Evolutionary conservation across 139 green algal species (phyloP).

Genomic region (Chlamydomonas eustigma): DNA sequence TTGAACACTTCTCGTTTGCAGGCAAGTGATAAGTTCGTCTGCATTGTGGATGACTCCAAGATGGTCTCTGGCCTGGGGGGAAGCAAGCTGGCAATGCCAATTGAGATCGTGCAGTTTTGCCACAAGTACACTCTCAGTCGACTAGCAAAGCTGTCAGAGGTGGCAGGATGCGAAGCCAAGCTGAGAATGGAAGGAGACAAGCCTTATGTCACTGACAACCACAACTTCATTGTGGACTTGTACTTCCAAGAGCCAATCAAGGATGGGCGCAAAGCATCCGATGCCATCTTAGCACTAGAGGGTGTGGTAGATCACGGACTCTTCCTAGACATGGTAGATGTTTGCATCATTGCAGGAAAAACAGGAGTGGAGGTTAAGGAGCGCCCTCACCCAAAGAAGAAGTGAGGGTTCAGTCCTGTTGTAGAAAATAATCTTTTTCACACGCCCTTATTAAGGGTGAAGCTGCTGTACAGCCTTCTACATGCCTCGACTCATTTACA

Average conservation of each 20-base stretch:
- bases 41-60: slow-evolving; percentile 99
- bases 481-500: too few species aligned
- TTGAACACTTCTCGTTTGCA: neutral
- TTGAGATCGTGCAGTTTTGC: slow-evolving; percentile 99
- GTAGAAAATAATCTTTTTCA: too few species aligned
- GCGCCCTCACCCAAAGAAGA: slow-evolving; percentile 15
- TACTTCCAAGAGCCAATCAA: slow-evolving; percentile 88
- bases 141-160: slow-evolving; percentile 61
- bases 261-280: slow-evolving; percentile 68
- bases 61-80: slow-evolving; percentile 82
- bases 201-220: slow-evolving; percentile 97
- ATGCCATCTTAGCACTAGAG: slow-evolving; percentile 78
- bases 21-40: slow-evolving; percentile 75
- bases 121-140: slow-evolving; percentile 80
- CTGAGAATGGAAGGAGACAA: slow-evolving; percentile 91
- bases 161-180: slow-evolving; percentile 80
- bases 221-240: slow-evolving; percentile 99
- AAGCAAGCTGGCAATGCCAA: slow-evolving; percentile 92
- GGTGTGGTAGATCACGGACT: slow-evolving; percentile 98
- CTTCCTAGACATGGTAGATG: slow-evolving; percentile 95
- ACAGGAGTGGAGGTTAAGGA: slow-evolving; percentile 83
- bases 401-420: too few species aligned
- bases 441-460: too few species aligned
- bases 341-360: slow-evolving; percentile 90
- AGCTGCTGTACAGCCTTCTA: too few species aligned